These are phyloP conservation scores for Saccharomyces pastorianus DNA, from an alignment of 1,139 yeast genomes.

Conservation along the genomic window DNA sequence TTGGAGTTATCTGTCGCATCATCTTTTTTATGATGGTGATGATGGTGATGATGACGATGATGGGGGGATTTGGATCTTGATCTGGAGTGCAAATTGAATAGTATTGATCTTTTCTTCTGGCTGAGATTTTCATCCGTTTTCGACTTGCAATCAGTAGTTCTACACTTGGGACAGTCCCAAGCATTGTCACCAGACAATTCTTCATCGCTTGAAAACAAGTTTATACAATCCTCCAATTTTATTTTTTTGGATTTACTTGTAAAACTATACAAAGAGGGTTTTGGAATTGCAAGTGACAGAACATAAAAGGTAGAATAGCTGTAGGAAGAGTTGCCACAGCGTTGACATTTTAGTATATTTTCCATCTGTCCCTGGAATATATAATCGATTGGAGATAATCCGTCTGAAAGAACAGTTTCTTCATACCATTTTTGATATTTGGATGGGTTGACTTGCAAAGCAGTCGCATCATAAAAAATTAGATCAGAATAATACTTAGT, in stretches of 20 bases:
- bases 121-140: not conserved
- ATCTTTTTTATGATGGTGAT: not conserved
- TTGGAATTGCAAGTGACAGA: slow-evolving; percentile 58
- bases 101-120: not conserved
- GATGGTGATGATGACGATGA: not conserved
- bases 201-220: slow-evolving; percentile 58
- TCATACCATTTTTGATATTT: slow-evolving; percentile 54
- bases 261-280: slow-evolving; percentile 18
- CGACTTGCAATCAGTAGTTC: not conserved
- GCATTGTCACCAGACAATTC: slow-evolving; percentile 59
- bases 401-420: slow-evolving; percentile 42
- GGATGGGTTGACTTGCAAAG: slow-evolving; percentile 30
- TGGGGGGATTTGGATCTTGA: not conserved
- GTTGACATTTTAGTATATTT: slow-evolving; percentile 49
- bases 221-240: slow-evolving; percentile 50
- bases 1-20: slow-evolving; percentile 5
- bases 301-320: slow-evolving; percentile 52
- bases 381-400: slow-evolving; percentile 54
- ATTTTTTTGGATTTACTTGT: slow-evolving; percentile 28
- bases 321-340: slow-evolving; percentile 50
- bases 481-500: slow-evolving; percentile 32
- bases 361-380: slow-evolving; percentile 58
- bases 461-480: slow-evolving; percentile 30
- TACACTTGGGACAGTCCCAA: slow-evolving; percentile 66
- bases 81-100: not conserved